phyloP scores from a whole-genome alignment of 2,329 filamentous ascomycete genomes.

The Aspergillus sp. region DNA sequence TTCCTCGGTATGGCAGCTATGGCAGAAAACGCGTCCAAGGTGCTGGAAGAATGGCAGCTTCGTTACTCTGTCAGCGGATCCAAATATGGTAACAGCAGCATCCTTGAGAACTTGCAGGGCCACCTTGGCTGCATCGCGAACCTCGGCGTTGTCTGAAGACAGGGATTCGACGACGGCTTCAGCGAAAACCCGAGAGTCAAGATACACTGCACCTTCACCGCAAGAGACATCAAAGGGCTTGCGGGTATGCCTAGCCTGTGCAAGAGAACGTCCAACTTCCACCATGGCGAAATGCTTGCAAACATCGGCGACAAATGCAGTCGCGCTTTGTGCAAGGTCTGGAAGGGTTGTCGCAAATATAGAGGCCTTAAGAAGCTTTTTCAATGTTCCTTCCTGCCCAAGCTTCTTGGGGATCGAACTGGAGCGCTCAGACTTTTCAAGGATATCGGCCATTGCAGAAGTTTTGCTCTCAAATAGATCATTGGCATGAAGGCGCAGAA shows the following conservation, averaged over 20 bases:
- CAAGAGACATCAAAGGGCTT: constrained; percentile 80
- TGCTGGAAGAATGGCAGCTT: constrained; percentile 82
- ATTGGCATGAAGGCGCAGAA: constrained; percentile 84
- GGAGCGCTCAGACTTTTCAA: constrained; percentile 74
- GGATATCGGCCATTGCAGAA: constrained; percentile 63
- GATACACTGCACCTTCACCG: constrained; percentile 81
- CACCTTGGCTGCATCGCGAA: constrained; percentile 79
- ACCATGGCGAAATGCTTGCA: constrained; percentile 89
- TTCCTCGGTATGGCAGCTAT: constrained; percentile 95
- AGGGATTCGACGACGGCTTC: constrained; percentile 89
- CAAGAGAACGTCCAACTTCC: constrained; percentile 82
- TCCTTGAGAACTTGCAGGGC: constrained; percentile 78
- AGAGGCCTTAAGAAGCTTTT: constrained; percentile 83
- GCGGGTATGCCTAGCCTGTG: constrained; percentile 72
- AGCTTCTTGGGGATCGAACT: constrained; percentile 85
- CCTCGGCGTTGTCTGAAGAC: constrained; percentile 75
- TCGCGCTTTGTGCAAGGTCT: constrained; percentile 75
- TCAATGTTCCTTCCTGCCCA: constrained; percentile 76
- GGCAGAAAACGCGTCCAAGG: constrained; percentile 80
- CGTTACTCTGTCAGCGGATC: constrained; percentile 68
- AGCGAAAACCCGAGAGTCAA: constrained; percentile 83
- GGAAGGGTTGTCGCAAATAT: constrained; percentile 82
- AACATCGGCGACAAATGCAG: constrained; percentile 72
- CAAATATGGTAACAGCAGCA: constrained; percentile 75
- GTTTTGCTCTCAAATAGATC: constrained; percentile 76